These are phyloP conservation scores for Syncephalastrum contaminatum DNA, from an alignment of 371 early-diverging fungal species.

Conservation along the genomic window DNA sequence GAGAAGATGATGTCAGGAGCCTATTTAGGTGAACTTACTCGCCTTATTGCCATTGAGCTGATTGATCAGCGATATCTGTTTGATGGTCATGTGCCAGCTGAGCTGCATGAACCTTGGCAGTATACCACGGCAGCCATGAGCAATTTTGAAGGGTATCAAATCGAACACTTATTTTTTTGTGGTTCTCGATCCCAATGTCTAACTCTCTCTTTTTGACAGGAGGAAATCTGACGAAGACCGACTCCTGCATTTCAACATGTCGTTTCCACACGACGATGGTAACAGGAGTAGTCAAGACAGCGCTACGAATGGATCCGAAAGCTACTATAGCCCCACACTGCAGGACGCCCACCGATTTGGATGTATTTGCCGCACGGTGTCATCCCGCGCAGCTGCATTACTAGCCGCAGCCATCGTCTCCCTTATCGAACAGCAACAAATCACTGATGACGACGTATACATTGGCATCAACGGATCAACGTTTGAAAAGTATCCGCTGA, in stretches of 20 bases:
- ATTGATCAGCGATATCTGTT: slow-evolving; percentile 66
- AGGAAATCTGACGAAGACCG: not conserved
- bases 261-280: not conserved
- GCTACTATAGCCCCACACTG: not conserved
- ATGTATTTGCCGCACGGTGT: slow-evolving; percentile 30
- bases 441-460: slow-evolving; percentile 20
- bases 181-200: slow-evolving; percentile 68
- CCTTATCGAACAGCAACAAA: slow-evolving; percentile 38
- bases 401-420: slow-evolving; percentile 31
- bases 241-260: not conserved
- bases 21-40: slow-evolving; percentile 89
- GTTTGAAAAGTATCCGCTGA: slow-evolving; percentile 38
- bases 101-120: slow-evolving; percentile 55
- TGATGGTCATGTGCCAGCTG: slow-evolving; percentile 53
- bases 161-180: slow-evolving; percentile 28
- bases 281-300: not conserved
- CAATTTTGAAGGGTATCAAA: slow-evolving; percentile 30
- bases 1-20: slow-evolving; percentile 94
- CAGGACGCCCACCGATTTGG: slow-evolving; percentile 18
- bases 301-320: not conserved
- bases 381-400: slow-evolving; percentile 33
- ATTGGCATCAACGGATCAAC: slow-evolving; percentile 39
- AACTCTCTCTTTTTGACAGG: slow-evolving; percentile 64
- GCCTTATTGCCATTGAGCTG: slow-evolving; percentile 71
- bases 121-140: slow-evolving; percentile 78